phyloP scores from a whole-genome alignment of 106 monocot genomes.

The Allium fistulosum region DNA sequence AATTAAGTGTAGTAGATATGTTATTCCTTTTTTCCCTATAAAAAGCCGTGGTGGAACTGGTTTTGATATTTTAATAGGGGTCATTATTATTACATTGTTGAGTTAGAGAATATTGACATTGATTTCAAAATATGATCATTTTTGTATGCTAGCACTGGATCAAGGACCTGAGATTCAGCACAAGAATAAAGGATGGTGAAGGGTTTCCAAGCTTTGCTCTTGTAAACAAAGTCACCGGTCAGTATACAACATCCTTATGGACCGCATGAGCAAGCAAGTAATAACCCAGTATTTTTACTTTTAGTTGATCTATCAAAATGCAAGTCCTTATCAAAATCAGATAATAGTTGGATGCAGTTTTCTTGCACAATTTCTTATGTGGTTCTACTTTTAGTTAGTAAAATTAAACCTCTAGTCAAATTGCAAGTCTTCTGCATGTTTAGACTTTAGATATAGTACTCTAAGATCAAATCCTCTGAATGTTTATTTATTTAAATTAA shows the following conservation, averaged over 20 bases:
- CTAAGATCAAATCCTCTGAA: too few species aligned
- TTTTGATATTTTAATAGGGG: background rate
- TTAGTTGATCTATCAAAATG: too few species aligned
- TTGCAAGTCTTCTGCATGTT: too few species aligned
- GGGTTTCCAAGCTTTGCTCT: constrained; percentile 67
- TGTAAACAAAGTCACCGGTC: constrained; percentile 58
- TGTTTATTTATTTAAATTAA: too few species aligned
- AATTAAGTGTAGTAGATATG: background rate
- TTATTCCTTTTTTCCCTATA: background rate
- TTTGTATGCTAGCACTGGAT: constrained; percentile 59
- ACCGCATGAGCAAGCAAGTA: constrained; percentile 44
- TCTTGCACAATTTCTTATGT: too few species aligned
- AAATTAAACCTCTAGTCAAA: too few species aligned
- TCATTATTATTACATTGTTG: background rate
- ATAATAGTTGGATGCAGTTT: too few species aligned
- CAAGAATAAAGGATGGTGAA: constrained; percentile 63
- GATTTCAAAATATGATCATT: constrained; percentile 4
- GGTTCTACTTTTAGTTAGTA: too few species aligned
- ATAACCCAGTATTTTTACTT: too few species aligned
- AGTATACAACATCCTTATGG: constrained; percentile 59
- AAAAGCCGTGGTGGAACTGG: background rate
- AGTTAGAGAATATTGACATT: background rate
- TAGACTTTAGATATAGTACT: too few species aligned
- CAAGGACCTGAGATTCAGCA: constrained; percentile 66
- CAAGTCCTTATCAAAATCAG: too few species aligned